phyloP scores from a whole-genome alignment of 1,284 basidiomycete genomes.

The Xanthoconium separans region DNA sequence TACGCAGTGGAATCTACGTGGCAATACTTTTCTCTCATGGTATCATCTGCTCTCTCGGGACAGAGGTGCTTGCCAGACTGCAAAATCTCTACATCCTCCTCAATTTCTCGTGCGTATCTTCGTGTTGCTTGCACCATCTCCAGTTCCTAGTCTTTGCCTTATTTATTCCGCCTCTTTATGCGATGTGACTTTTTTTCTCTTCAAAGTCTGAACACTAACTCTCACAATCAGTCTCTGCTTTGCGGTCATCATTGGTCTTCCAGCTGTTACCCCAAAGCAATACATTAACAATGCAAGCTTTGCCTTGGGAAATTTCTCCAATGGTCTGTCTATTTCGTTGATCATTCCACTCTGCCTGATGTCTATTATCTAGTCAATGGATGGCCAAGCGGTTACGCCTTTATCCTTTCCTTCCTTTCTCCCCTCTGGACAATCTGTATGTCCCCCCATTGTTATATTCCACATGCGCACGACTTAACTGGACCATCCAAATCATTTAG shows the following conservation, averaged over 20 bases:
- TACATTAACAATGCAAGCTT: slow-evolving; percentile 67
- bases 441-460: slow-evolving; percentile 9
- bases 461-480: not conserved
- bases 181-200: not conserved
- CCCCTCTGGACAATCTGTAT: slow-evolving; percentile 78
- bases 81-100: slow-evolving; percentile 71
- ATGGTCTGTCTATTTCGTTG: slow-evolving; percentile 37
- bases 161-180: not conserved
- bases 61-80: slow-evolving; percentile 62
- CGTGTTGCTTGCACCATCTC: not conserved
- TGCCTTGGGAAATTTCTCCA: slow-evolving; percentile 62
- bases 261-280: slow-evolving; percentile 64
- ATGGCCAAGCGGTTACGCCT: slow-evolving; percentile 73
- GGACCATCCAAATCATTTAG: slow-evolving; percentile 24
- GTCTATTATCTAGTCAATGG: slow-evolving; percentile 49
- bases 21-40: slow-evolving; percentile 59
- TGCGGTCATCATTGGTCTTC: slow-evolving; percentile 70
- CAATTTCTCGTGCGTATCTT: slow-evolving; percentile 54
- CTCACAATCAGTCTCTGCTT: slow-evolving; percentile 51
- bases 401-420: slow-evolving; percentile 72
- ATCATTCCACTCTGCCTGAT: slow-evolving; percentile 3
- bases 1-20: slow-evolving; percentile 55
- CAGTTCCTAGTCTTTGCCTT: not conserved
- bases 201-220: not conserved
- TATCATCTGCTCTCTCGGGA: slow-evolving; percentile 68